Percentiles rank a stretch among this genome's conserved stretches.
Evolutionary conservation across 371 early-diverging fungal genomes (phyloP).

Genomic region (Smittium culicis): DNA sequence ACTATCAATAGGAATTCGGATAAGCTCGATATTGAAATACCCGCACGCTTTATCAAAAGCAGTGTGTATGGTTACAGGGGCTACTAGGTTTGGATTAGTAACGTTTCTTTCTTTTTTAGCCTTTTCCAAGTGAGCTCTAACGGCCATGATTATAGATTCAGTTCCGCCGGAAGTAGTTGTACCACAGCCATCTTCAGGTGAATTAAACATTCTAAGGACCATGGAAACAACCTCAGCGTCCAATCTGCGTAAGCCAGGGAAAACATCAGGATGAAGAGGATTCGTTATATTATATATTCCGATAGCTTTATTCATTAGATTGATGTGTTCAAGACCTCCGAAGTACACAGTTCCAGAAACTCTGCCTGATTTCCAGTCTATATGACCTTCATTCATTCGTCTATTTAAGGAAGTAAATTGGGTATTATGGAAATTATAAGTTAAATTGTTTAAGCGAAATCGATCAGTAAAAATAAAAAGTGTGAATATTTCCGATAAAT

Average conservation of each 20-base stretch:
- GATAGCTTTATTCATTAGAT: conserved; percentile 66
- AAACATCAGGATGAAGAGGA: conserved; percentile 89
- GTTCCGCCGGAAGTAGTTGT: conserved; percentile 91
- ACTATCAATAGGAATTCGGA: conserved; percentile 71
- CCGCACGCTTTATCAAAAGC: conserved; percentile 90
- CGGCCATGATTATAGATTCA: conserved; percentile 85
- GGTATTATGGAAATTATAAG: neutral
- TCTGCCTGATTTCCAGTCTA: conserved; percentile 74
- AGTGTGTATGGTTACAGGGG: conserved; percentile 81
- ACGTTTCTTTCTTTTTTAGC: conserved; percentile 45
- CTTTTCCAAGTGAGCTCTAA: conserved; percentile 32
- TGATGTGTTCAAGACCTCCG: conserved; percentile 63
- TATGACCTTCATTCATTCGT: conserved; percentile 26
- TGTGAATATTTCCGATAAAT: too few relatives aligned
- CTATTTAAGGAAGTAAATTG: conserved; percentile 16
- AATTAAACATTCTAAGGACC: conserved; percentile 77
- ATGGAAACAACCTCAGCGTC: conserved; percentile 88
- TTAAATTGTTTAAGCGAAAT: too few relatives aligned
- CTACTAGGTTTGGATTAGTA: conserved; percentile 79
- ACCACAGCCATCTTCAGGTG: conserved; percentile 53
- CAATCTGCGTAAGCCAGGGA: conserved; percentile 88
- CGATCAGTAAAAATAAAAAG: too few relatives aligned
- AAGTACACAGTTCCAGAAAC: conserved; percentile 87
- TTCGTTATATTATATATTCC: conserved; percentile 71
- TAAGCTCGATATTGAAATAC: conserved; percentile 77